These are phyloP conservation scores for Neocallimastix lanati DNA, from an alignment of 192 early-diverging fungal genomes.

Conservation along the genomic window DNA sequence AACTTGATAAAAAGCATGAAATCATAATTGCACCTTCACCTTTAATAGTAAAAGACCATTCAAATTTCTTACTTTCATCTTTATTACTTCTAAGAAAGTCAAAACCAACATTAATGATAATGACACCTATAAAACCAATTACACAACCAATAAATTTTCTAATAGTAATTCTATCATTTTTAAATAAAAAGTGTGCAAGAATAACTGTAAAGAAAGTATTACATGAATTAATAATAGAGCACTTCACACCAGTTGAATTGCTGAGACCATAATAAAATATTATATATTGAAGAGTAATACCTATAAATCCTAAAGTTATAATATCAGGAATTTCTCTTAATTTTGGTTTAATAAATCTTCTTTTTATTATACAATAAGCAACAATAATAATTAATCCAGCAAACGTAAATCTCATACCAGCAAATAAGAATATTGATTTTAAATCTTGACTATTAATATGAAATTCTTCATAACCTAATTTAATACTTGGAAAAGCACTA, in stretches of 20 bases:
- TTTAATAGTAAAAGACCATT: neutral
- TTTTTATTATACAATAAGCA: neutral
- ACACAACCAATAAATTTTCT: neutral
- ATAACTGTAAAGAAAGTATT: neutral
- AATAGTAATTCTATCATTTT: neutral
- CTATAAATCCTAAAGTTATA: neutral
- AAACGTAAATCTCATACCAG: neutral
- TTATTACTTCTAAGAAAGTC: neutral
- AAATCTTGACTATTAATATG: neutral
- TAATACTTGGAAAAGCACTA: neutral
- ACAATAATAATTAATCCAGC: neutral
- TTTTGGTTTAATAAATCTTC: neutral
- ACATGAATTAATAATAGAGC: neutral
- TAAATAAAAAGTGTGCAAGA: neutral
- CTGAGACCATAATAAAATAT: neutral
- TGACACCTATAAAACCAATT: neutral
- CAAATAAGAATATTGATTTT: neutral
- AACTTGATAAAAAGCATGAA: neutral
- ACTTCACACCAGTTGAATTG: neutral
- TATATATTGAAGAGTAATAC: neutral
- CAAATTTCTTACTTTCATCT: neutral
- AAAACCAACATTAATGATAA: neutral
- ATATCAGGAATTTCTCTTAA: neutral
- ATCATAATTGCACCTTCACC: neutral
- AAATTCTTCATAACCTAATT: neutral